Conservation (phyloP, 2,329 filamentous ascomycete genomes). For the Neopestalotiopsis rosae region DNA sequence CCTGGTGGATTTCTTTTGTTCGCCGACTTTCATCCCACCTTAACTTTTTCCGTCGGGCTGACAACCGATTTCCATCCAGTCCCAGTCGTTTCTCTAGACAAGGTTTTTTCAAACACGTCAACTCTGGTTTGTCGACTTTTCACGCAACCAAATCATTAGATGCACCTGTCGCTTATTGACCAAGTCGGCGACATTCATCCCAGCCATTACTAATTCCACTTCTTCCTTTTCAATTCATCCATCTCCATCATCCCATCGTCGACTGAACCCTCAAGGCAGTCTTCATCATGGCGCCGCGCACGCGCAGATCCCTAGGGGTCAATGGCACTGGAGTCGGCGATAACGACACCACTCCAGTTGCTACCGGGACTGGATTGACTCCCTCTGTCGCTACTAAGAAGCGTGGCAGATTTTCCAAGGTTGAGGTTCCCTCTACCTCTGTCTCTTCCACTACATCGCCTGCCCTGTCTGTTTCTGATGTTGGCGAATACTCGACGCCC, state of each 20-base stretch:
- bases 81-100: not conserved
- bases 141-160: not conserved
- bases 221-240: not conserved
- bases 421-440: slow-evolving; percentile 32
- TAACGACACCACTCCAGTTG: slow-evolving; percentile 7
- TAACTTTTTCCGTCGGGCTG: not conserved
- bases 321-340: slow-evolving; percentile 4
- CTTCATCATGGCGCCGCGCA: slow-evolving; percentile 31
- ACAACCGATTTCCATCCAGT: not conserved
- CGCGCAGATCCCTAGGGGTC: slow-evolving; percentile 24
- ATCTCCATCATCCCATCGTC: not conserved
- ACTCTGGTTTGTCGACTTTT: not conserved
- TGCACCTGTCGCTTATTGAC: not conserved
- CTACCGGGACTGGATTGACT: not conserved
- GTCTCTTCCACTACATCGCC: slow-evolving; percentile 43
- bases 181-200: not conserved
- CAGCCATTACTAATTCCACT: no score
- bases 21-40: not conserved
- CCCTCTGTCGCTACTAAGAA: slow-evolving; percentile 26
- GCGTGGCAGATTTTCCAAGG: slow-evolving; percentile 36
- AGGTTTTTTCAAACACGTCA: not conserved
- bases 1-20: not conserved
- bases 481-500: slow-evolving; percentile 46
- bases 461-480: slow-evolving; percentile 33
- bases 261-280: not conserved